A percentile compares a stretch with the other conserved stretches of the same genome.
These are phyloP conservation scores for Plasmodium fragile DNA, from an alignment of 169 alveolate genomes.

Conservation along the genomic window DNA sequence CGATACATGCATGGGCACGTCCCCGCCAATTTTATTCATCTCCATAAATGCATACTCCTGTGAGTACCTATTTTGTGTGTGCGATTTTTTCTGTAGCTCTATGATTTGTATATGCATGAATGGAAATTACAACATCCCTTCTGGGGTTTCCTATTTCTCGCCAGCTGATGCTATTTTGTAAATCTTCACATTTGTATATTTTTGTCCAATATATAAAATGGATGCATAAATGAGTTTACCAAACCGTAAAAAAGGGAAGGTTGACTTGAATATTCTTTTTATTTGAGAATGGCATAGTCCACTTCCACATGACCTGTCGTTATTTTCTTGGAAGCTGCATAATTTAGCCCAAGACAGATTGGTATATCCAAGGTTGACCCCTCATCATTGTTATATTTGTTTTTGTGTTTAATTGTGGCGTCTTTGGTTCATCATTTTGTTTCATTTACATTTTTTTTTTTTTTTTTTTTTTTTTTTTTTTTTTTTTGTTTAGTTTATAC, in stretches of 20 bases:
- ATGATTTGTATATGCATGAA: not conserved
- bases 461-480: not conserved
- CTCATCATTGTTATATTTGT: not conserved
- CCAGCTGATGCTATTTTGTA: not conserved
- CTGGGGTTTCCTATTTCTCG: not conserved
- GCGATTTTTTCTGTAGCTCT: not conserved
- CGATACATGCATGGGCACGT: not conserved
- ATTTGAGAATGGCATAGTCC: not conserved
- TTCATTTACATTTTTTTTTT: not conserved
- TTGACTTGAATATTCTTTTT: not conserved
- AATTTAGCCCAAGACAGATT: not conserved
- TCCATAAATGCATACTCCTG: not conserved
- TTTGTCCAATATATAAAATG: not conserved
- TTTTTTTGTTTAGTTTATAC: not conserved
- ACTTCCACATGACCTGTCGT: not conserved
- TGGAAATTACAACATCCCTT: not conserved
- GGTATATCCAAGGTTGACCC: not conserved
- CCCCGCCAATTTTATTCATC: not conserved
- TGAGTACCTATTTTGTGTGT: not conserved
- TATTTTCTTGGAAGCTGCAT: not conserved
- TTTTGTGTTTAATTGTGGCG: not conserved
- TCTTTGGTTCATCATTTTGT: not conserved
- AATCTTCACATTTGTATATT: not conserved
- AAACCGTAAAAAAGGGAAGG: not conserved
- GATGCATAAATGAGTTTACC: not conserved